Evolutionary conservation across 208 protist genomes (phyloP), one percentile per base, ranked within the genome.

Genomic region (Leishmania aethiopica): DNA sequence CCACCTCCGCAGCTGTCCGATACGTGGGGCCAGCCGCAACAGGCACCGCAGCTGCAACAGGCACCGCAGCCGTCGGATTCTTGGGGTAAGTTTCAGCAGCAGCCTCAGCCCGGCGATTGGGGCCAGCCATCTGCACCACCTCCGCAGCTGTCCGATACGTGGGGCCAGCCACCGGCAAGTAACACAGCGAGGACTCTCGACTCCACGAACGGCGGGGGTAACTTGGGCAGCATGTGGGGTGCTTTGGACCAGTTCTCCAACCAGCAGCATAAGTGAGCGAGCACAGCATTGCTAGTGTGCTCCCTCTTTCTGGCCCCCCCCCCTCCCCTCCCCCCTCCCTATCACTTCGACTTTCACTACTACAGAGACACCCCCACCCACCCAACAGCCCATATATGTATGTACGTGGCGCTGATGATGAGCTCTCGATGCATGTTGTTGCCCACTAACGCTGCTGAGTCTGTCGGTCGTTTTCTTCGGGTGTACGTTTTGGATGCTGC

Each of bases 201-300:
- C 59, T 77, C 42, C 49, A 28, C 19, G 8, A 60, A 22, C 60
- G 49, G 45, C 53, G 32, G 15, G 42, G 75, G 57, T n/a, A 53
- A 55, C 75, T 28, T 69, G 42, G 84, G 80, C n/a, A 82, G 86
- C 78, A 89, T 90, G 87, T 92, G 89, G 89, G 87, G 75, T 19
- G 81, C 87, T 13, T 47, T 91, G 60, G 53, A 89, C 70, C 82
- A 84, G 42, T 91, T 91, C 57, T 55, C 83, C 1, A 83, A 74
- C 60, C 86, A 93, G 72, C 80, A 85, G 47, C 75, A 78, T 47
- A 89, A 86, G 53, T 83, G 47, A 82, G 64, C 8, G 73, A 32
- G 37, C 8, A 42, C 51, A 2, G 28, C 40, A 59, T 40, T 3
- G 25, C 49, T 15, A 32, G 51, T 45, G 53, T 32, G 53, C 11